Percentiles rank a stretch among this genome's conserved stretches.
Evolutionary conservation across 1,284 basidiomycete species (phyloP).

Genomic region (Papiliotrema fonsecae): DNA sequence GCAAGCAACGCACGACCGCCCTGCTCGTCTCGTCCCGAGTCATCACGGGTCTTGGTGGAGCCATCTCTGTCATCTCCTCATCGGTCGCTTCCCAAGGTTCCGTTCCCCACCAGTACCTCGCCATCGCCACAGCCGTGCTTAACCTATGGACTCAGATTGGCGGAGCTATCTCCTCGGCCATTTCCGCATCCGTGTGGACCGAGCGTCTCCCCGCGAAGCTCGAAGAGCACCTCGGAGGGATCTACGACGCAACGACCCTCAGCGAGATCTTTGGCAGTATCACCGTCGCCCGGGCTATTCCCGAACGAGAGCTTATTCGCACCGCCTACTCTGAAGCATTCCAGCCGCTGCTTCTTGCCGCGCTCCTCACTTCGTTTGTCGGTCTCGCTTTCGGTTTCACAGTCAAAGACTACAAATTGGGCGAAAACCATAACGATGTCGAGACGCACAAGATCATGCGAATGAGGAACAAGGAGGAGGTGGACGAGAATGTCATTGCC

Average conservation of each 20-base stretch:
- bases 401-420: conserved; percentile 30
- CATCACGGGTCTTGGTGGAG: conserved; percentile 38
- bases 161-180: conserved; percentile 42
- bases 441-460: conserved; percentile 28
- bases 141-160: conserved; percentile 47
- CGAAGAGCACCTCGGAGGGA: conserved; percentile 21
- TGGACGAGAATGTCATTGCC: conserved; percentile 16
- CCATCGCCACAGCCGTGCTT: conserved; percentile 43
- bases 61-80: conserved; percentile 43
- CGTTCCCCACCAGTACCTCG: conserved; percentile 46
- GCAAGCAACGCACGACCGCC: conserved; percentile 19
- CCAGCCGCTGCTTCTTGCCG: conserved; percentile 23
- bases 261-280: conserved; percentile 33
- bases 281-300: conserved; percentile 22
- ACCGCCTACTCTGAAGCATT: conserved; percentile 32
- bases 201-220: conserved; percentile 22
- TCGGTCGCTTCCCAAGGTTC: conserved; percentile 44
- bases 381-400: conserved; percentile 27
- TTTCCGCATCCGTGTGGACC: conserved; percentile 42
- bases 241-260: conserved; percentile 22
- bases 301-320: conserved; percentile 32
- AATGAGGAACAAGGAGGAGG: conserved; percentile 23
- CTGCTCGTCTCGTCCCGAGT: conserved; percentile 39
- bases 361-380: conserved; percentile 22
- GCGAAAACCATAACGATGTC: conserved; percentile 30